Base-by-base conservation (phyloP, 2,329 filamentous ascomycete species). In the Colletotrichum lentis region DNA sequence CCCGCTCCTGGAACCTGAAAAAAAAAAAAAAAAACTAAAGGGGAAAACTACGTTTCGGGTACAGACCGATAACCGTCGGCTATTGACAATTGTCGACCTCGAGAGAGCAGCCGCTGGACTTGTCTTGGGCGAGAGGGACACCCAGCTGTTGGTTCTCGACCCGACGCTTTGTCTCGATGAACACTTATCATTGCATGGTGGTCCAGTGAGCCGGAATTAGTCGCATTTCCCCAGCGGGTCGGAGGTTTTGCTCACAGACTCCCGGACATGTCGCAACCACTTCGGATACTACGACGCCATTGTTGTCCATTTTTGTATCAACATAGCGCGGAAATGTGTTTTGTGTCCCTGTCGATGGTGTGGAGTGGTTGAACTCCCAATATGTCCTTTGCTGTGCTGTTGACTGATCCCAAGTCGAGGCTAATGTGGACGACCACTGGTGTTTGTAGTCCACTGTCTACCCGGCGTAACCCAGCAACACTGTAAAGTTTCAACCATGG, bases 121-220 rank as follows among this genome's bases (percentile, higher is more conserved):
- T 18, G 3, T 16, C n/a, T 43, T 16, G 10, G 37, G 27, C 24
- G 24, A 24, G 24, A 24, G n/a, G n/a, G n/a, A n/a, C n/a, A n/a
- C n/a, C n/a, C n/a, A n/a, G n/a, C n/a, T n/a, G n/a, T n/a, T n/a
- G 44, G 47, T 43, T 39, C 18, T 62, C 37, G 58, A 52, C 22
- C 47, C 22, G 37, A 35, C n/a, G 47, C 14, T 24, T 35, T 52
- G 39, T 18, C 14, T 54, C 46, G 18, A 7, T 11, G 22, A 43
- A 35, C 0, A 10, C 7, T n/a, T n/a, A n/a, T n/a, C 4, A 24
- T 10, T 35, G 3, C 31, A 10, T 35, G 31, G 8, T 22, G 24
- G 18, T 18, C n/a, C 31, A 22, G 49, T 35, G 31, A 44, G 11
- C 18, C 14, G 14, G 14, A 22, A n/a, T 10, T 20, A 43, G 39